Evolutionary conservation across 768 basidiomycete genomes (phyloP), one percentile per base, ranked within the genome.

Genomic region (Leccinum variicolor): DNA sequence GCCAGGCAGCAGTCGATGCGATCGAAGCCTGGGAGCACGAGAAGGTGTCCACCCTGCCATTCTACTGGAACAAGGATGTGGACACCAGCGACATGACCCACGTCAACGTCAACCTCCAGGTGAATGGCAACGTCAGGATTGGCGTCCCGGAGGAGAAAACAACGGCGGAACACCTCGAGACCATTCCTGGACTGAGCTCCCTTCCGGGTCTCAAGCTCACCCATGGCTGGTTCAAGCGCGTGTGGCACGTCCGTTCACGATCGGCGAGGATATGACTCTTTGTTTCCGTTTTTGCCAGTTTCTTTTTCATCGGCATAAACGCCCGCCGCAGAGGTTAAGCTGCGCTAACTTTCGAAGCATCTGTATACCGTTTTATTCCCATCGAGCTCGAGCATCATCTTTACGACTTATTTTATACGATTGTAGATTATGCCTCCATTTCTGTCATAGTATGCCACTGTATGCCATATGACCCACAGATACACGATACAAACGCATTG

Each of bases 1-100:
- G 92, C 4, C 71, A 67, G 21, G 90, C 87, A 1, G 82, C 85
- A 0, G 56, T 94, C 1, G 73, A 79, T 1, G 87, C 87, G 1
- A 65, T 94, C 28, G 81, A 85, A 9, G 66, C 66, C 8, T 94
- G 91, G 91, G 61, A 76, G 25, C 70, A 68, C 52, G 64, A 72
- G 41, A 62, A 74, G 58, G 50, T 72, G 14, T 55, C 62, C 49
- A 56, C 67, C 2, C 41, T 74, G 2, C 66, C 81, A 26, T 87
- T 80, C 62, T 68, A 80, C 57, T 87, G 85, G 85, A 76, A 74
- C 15, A 74, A 69, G 55, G 74, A 73, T 55, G 70, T 61, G 52
- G 75, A 77, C 34, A 74, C 69, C 29, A 70, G 72, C 11, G 66
- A 70, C 25, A 59, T 72, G 61, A 68, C 68, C 1, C 59, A 61